A percentile compares a stretch with the other conserved stretches of the same genome.
Evolutionary conservation across 352 stramenopile genomes (phyloP).

Genomic region (Thalassiosira hispida): DNA sequence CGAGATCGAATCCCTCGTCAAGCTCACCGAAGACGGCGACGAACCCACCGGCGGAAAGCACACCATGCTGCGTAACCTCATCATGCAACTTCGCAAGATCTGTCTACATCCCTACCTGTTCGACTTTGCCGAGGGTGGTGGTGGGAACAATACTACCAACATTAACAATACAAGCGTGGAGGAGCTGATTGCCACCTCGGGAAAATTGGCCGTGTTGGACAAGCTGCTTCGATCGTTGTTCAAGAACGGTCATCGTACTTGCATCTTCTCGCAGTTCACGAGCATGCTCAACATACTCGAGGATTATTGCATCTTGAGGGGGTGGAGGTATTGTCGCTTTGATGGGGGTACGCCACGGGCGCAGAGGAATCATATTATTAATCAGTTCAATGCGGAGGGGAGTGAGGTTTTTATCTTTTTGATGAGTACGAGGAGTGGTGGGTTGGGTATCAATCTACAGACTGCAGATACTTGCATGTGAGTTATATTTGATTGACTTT

Average conservation of each 20-base stretch:
- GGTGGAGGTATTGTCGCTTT: conserved; percentile 93
- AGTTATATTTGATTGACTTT: neutral
- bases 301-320: conserved; percentile 90
- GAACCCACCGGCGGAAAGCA: neutral
- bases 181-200: conserved; percentile 79
- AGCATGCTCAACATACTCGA: conserved; percentile 93
- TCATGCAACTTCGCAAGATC: conserved; percentile 78
- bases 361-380: conserved; percentile 88
- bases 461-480: conserved; percentile 90
- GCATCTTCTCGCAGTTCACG: conserved; percentile 95
- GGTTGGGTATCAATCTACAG: conserved; percentile 96
- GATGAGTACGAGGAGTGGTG: conserved; percentile 94
- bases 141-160: no score
- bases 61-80: conserved; percentile 30
- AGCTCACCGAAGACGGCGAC: conserved; percentile 25
- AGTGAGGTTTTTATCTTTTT: conserved; percentile 96
- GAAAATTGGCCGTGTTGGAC: conserved; percentile 79
- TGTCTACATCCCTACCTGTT: conserved; percentile 94
- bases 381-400: conserved; percentile 94
- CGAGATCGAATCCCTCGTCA: conserved; percentile 53
- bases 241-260: conserved; percentile 89
- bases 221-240: conserved; percentile 66
- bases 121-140: conserved; percentile 65
- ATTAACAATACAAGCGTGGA: conserved; percentile 55
- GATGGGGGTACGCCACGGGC: conserved; percentile 86